Percentiles rank a stretch among this genome's conserved stretches.
phyloP scores from a whole-genome alignment of 2,329 filamentous ascomycete genomes.

The Alternaria brassicae region DNA sequence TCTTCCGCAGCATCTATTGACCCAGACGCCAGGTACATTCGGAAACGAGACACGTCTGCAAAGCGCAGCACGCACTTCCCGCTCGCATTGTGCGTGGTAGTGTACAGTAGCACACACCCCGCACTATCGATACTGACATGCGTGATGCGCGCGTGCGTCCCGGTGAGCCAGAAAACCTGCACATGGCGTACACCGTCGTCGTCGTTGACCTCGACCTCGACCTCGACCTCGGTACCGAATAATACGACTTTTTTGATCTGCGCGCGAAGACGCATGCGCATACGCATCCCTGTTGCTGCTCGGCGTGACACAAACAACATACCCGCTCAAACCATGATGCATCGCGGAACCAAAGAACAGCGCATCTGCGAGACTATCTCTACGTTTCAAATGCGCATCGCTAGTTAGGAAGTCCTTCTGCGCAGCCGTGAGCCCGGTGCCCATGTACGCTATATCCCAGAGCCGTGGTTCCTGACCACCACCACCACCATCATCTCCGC shows the following conservation, averaged over 20 bases:
- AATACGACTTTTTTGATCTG: slow-evolving; percentile 12
- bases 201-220: slow-evolving; percentile 12
- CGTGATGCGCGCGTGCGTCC: background rate
- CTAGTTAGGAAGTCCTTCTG: slow-evolving; percentile 17
- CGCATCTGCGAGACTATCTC: background rate
- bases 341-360: slow-evolving; percentile 32
- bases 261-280: background rate
- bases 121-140: slow-evolving; percentile 19
- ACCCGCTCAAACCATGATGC: slow-evolving; percentile 32
- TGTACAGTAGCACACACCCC: slow-evolving; percentile 5
- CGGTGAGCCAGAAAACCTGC: background rate
- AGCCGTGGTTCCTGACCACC: background rate
- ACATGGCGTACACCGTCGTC: slow-evolving; percentile 3
- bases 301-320: slow-evolving; percentile 8
- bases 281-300: background rate
- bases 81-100: background rate
- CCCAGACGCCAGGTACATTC: background rate
- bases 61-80: slow-evolving; percentile 2
- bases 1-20: background rate
- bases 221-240: slow-evolving; percentile 20
- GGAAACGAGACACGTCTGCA: slow-evolving; percentile 3
- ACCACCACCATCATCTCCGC: background rate
- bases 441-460: slow-evolving; percentile 25
- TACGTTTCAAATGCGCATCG: background rate
- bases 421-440: slow-evolving; percentile 21